Evolutionary conservation across 2,329 filamentous ascomycete species (phyloP).

Genomic region (Penicillium sp.): DNA sequence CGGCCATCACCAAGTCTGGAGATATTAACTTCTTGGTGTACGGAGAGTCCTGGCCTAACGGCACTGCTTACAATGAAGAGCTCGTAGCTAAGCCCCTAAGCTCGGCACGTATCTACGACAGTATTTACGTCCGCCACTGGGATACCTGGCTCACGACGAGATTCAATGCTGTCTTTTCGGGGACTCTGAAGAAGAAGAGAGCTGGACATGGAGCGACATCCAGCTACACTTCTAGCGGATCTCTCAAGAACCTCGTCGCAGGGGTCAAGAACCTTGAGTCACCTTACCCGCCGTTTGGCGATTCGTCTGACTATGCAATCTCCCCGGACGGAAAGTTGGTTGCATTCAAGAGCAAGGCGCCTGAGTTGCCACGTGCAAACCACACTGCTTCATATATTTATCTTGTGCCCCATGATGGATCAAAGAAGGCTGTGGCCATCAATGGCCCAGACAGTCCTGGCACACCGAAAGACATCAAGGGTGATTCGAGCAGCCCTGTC

Average conservation of each 20-base stretch:
- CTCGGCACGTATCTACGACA: constrained; percentile 68
- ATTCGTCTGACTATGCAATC: constrained; percentile 73
- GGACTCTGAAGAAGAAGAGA: constrained; percentile 51
- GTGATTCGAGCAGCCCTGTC: constrained; percentile 62
- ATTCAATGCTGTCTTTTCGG: constrained; percentile 71
- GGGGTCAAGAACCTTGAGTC: constrained; percentile 46
- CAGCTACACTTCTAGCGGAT: constrained; percentile 49
- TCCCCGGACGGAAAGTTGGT: constrained; percentile 42
- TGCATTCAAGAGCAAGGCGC: constrained; percentile 44
- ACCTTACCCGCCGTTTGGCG: constrained; percentile 66
- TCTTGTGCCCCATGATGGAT: constrained; percentile 63
- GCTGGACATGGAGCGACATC: constrained; percentile 35
- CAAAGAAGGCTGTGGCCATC: constrained; percentile 49
- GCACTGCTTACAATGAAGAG: constrained; percentile 65
- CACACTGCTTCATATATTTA: constrained; percentile 83
- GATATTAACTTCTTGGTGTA: constrained; percentile 54
- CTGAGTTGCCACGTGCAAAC: constrained; percentile 47
- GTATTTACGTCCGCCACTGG: constrained; percentile 79
- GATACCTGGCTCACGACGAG: constrained; percentile 70
- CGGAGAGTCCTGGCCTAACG: constrained; percentile 65
- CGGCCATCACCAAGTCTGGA: constrained; percentile 35
- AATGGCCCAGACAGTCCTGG: constrained; percentile 40
- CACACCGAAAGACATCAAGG: constrained; percentile 52
- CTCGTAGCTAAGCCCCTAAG: constrained; percentile 59
- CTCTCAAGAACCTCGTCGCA: constrained; percentile 50